Conservation (phyloP, 2,329 filamentous ascomycete species). For the Biscogniauxia marginata region DNA sequence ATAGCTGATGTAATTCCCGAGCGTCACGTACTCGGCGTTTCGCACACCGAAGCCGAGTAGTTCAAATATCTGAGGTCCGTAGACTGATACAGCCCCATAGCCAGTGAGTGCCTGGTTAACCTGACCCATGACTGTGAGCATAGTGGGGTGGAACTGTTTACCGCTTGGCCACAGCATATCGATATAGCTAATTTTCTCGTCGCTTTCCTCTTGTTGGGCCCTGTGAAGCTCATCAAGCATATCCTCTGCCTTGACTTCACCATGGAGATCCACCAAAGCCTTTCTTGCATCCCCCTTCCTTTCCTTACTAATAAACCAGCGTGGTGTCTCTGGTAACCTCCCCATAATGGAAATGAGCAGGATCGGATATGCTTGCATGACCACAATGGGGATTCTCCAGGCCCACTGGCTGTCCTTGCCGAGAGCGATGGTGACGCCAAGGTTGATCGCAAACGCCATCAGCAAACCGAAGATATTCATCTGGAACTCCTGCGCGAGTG, state of each 20-base stretch:
- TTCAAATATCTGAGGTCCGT: constrained; percentile 63
- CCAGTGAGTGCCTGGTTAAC: constrained; percentile 59
- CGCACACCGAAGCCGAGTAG: constrained; percentile 54
- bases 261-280: constrained; percentile 48
- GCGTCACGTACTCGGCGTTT: constrained; percentile 54
- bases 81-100: constrained; percentile 60
- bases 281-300: constrained; percentile 48
- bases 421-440: constrained; percentile 50
- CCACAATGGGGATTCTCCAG: constrained; percentile 59
- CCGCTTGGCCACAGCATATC: constrained; percentile 57
- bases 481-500: constrained; percentile 62
- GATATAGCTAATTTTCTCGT: constrained; percentile 47
- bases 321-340: constrained; percentile 54
- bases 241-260: constrained; percentile 46
- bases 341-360: constrained; percentile 51
- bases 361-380: constrained; percentile 59
- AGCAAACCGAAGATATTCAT: constrained; percentile 62
- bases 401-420: constrained; percentile 60
- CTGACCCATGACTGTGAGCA: constrained; percentile 62
- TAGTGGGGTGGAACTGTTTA: constrained; percentile 58
- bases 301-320: constrained; percentile 55
- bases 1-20: constrained; percentile 61
- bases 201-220: constrained; percentile 49
- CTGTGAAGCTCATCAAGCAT: constrained; percentile 50
- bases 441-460: constrained; percentile 60